A percentile compares a stretch with the other conserved stretches of the same genome.
Conservation (phyloP, 352 stramenopile species). For the Achlya hypogyna region DNA sequence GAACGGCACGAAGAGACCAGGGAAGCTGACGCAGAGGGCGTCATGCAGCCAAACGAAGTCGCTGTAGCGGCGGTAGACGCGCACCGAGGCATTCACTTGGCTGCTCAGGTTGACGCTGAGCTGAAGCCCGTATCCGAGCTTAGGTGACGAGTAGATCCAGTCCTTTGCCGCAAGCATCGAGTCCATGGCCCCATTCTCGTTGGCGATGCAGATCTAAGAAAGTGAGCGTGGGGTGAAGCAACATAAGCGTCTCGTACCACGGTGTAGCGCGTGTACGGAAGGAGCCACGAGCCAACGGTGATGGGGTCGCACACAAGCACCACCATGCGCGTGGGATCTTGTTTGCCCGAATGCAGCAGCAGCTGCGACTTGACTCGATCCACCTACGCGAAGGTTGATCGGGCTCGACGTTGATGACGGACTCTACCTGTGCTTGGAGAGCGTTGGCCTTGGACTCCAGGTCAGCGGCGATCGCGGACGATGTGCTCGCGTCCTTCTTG, state of each 20-base stretch:
- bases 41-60: constrained; percentile 80
- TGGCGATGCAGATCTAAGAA: constrained; percentile 19
- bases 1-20: constrained; percentile 62
- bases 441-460: constrained; percentile 57
- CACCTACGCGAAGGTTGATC: constrained; percentile 22
- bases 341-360: constrained; percentile 57
- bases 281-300: constrained; percentile 69
- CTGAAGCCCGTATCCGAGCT: not conserved
- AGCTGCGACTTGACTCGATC: constrained; percentile 67
- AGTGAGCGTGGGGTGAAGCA: no score
- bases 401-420: not conserved
- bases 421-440: constrained; percentile 46
- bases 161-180: constrained; percentile 63
- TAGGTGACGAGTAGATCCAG: constrained; percentile 33
- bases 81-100: constrained; percentile 51
- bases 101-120: constrained; percentile 43
- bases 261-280: constrained; percentile 76
- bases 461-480: constrained; percentile 53
- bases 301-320: constrained; percentile 72
- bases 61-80: constrained; percentile 78
- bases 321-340: constrained; percentile 71
- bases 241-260: no score
- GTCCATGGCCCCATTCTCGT: constrained; percentile 32
- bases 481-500: constrained; percentile 56
- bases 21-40: constrained; percentile 53